Conservation (phyloP, 495 filamentous ascomycete species). For the Penicillium angulare region DNA sequence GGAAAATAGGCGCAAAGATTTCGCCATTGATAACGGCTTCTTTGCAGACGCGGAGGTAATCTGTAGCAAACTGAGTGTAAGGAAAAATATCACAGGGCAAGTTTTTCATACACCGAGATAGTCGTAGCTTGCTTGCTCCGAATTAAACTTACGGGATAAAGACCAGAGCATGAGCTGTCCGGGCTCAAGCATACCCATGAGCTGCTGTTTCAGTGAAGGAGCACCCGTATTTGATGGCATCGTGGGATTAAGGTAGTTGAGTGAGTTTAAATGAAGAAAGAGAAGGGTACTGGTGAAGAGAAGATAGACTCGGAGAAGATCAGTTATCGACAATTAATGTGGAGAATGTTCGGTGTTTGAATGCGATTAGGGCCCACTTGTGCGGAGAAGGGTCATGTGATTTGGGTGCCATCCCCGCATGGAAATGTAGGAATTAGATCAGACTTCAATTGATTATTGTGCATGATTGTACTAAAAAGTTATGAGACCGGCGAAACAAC, state of each 20-base stretch:
- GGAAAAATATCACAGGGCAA: background rate
- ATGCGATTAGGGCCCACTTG: no score
- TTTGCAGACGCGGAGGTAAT: slow-evolving; percentile 31
- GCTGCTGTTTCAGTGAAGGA: slow-evolving; percentile 12
- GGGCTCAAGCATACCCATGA: slow-evolving; percentile 29
- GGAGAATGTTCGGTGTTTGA: no score
- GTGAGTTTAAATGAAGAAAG: background rate
- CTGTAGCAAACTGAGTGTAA: slow-evolving; percentile 13
- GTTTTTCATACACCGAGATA: background rate
- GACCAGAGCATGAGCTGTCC: slow-evolving; percentile 29
- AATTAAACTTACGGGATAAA: slow-evolving; percentile 29
- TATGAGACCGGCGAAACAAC: no score
- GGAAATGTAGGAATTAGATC: no score
- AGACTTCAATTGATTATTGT: no score
- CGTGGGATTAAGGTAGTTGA: background rate
- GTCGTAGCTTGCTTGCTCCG: no score
- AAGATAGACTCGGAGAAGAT: no score
- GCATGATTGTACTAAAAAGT: no score
- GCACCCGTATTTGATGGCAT: slow-evolving; percentile 16
- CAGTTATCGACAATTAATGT: no score
- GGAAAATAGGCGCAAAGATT: slow-evolving; percentile 37
- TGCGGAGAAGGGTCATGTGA: no score
- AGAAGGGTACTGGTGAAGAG: no score
- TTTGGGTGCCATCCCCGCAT: no score
- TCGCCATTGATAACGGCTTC: slow-evolving; percentile 37